These are phyloP conservation scores for Solanum peruvianum DNA, from an alignment of 257 asterid genomes.

Conservation along the genomic window DNA sequence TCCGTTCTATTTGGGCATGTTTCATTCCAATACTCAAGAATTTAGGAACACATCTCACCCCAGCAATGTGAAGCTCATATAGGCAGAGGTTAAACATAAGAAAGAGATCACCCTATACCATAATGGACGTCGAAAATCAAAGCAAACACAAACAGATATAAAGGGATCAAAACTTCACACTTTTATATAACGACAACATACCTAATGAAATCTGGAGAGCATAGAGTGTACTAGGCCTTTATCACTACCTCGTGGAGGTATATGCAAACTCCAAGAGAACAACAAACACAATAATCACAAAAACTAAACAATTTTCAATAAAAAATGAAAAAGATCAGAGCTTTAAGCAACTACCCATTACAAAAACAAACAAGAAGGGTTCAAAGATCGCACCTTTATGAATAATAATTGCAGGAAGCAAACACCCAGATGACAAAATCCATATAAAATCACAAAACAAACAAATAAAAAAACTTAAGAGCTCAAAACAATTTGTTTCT, in stretches of 20 bases:
- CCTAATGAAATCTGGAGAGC: not conserved
- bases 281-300: not conserved
- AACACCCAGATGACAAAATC: not conserved
- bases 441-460: not conserved
- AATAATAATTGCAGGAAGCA: not conserved
- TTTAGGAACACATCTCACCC: not conserved
- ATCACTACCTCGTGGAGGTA: not conserved
- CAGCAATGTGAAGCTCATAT: not conserved
- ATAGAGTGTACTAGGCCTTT: not conserved
- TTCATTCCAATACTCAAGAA: not conserved
- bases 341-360: not conserved
- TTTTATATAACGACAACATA: not conserved
- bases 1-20: not conserved
- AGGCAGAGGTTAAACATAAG: not conserved
- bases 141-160: not conserved
- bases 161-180: not conserved
- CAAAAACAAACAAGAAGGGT: not conserved
- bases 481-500: not conserved
- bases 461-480: not conserved
- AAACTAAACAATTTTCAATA: not conserved
- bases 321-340: not conserved
- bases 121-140: not conserved
- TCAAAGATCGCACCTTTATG: not conserved
- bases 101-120: not conserved
- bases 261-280: not conserved